These are phyloP conservation scores for Neocallimastix lanati DNA, from an alignment of 192 early-diverging fungal species.

Conservation along the genomic window DNA sequence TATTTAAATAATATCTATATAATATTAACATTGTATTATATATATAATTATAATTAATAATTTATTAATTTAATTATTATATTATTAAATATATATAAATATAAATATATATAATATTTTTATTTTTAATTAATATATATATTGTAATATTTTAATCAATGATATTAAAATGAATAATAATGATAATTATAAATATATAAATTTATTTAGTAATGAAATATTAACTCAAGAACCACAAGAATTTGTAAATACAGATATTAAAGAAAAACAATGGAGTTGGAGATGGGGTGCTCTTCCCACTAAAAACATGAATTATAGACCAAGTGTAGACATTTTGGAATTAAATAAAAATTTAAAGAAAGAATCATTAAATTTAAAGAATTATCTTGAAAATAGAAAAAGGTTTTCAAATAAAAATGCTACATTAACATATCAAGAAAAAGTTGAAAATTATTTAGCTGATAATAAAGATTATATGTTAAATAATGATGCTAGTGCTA, in stretches of 20 bases:
- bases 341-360: neutral
- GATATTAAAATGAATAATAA: too few species aligned
- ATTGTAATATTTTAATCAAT: too few species aligned
- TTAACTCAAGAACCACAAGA: neutral
- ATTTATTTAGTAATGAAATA: neutral
- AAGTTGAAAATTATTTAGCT: neutral
- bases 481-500: neutral
- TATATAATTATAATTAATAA: too few species aligned
- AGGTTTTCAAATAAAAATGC: neutral
- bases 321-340: neutral
- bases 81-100: too few species aligned
- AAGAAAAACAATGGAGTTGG: neutral
- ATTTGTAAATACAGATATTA: neutral
- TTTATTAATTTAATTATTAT: too few species aligned
- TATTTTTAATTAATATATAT: too few species aligned
- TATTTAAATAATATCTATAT: too few species aligned
- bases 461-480: neutral
- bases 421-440: neutral
- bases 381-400: neutral
- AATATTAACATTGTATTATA: too few species aligned
- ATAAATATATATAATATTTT: too few species aligned
- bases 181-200: too few species aligned
- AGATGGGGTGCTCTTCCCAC: constrained; percentile 1
- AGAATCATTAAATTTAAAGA: neutral
- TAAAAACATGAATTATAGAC: neutral